Conservation (phyloP, 805 yeast species). For the Kodamaea neixiangensis region DNA sequence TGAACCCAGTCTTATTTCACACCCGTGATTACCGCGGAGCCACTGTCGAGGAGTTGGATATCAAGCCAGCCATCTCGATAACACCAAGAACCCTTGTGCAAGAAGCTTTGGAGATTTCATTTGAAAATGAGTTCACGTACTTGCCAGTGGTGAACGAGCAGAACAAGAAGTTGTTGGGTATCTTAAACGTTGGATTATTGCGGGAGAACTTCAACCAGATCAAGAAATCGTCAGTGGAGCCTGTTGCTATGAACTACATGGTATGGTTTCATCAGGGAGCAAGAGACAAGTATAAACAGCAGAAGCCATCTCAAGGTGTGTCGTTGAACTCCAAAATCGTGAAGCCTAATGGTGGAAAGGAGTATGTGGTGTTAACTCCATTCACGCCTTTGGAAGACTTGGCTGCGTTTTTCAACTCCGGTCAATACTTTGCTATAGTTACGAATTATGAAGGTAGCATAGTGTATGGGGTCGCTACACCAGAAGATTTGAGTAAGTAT, state of each 20-base stretch:
- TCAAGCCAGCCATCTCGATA: conserved; percentile 57
- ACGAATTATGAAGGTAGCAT: conserved; percentile 53
- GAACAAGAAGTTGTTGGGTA: conserved; percentile 48
- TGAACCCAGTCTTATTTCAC: conserved; percentile 23
- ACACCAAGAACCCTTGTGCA: conserved; percentile 48
- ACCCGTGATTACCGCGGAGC: conserved; percentile 49
- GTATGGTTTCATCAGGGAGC: conserved; percentile 44
- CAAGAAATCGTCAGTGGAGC: conserved; percentile 24
- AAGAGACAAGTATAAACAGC: conserved; percentile 32
- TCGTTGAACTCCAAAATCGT: conserved; percentile 27
- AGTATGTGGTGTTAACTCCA: conserved; percentile 51
- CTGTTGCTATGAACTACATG: conserved; percentile 38
- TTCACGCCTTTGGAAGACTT: conserved; percentile 55
- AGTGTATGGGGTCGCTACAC: conserved; percentile 60
- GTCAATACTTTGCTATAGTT: conserved; percentile 56
- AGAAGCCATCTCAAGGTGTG: conserved; percentile 12
- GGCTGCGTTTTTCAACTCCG: conserved; percentile 50
- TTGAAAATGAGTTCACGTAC: conserved; percentile 54
- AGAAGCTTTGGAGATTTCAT: conserved; percentile 57
- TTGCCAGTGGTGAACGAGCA: conserved; percentile 54
- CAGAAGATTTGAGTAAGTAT: conserved; percentile 28
- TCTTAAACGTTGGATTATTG: conserved; percentile 47
- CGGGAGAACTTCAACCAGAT: conserved; percentile 31
- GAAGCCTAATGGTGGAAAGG: conserved; percentile 33
- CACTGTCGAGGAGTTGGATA: conserved; percentile 59